A percentile compares a stretch with the other conserved stretches of the same genome.
phyloP scores from a whole-genome alignment of 2,329 filamentous ascomycete genomes.

The Neopestalotiopsis sp. region DNA sequence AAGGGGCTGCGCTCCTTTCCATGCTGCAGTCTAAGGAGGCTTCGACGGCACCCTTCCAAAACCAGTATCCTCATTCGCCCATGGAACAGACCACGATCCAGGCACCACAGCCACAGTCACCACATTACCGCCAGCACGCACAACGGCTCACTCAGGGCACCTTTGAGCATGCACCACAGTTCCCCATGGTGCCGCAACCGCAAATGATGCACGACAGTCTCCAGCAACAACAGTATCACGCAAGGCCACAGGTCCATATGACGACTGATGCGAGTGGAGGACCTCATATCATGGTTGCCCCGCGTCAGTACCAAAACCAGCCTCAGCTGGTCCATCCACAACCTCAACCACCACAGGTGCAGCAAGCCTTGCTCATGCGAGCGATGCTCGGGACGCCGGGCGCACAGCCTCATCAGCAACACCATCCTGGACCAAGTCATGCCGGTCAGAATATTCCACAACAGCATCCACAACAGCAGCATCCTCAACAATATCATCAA shows the following conservation, averaged over 20 bases:
- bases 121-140: slow-evolving; percentile 61
- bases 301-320: slow-evolving; percentile 37
- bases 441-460: slow-evolving; percentile 25
- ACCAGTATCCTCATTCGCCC: slow-evolving; percentile 52
- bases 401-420: slow-evolving; percentile 32
- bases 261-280: slow-evolving; percentile 27
- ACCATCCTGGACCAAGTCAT: slow-evolving; percentile 25
- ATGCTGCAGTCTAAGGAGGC: slow-evolving; percentile 51
- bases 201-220: background rate
- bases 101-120: slow-evolving; percentile 59
- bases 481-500: slow-evolving; percentile 25
- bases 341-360: slow-evolving; percentile 60
- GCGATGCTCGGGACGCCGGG: slow-evolving; percentile 43
- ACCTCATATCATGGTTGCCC: slow-evolving; percentile 25
- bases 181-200: slow-evolving; percentile 45
- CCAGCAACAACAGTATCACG: slow-evolving; percentile 30
- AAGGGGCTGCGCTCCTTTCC: slow-evolving; percentile 59
- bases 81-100: slow-evolving; percentile 58
- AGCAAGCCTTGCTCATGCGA: slow-evolving; percentile 55
- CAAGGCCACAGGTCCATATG: slow-evolving; percentile 34
- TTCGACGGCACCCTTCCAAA: slow-evolving; percentile 28
- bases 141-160: slow-evolving; percentile 52
- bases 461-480: slow-evolving; percentile 33
- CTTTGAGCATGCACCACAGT: slow-evolving; percentile 55
- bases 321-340: slow-evolving; percentile 51